Evolutionary conservation across 2,329 filamentous ascomycete species (phyloP), one percentile per base, ranked within the genome.

Genomic region (Keithomyces neogunnii): DNA sequence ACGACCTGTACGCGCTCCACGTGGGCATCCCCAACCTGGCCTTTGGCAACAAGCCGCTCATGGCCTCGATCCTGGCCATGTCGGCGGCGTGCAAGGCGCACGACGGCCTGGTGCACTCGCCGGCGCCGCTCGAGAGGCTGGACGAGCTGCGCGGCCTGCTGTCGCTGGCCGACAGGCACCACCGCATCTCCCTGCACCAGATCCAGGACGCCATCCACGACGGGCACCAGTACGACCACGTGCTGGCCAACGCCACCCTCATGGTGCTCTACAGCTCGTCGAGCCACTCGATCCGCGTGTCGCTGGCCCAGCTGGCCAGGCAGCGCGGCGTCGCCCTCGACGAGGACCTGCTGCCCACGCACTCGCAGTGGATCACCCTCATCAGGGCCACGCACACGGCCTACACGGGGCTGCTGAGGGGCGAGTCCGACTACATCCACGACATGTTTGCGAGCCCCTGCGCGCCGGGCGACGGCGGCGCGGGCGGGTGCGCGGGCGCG

Each of bases 1-100:
- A 67, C 1, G 71, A 73, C 45, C 59, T 68, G 11, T 70, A 71
- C 39, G 65, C 70, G 1, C 53, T 74, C 1, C 65, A 69, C 9
- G 62, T 73, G 5, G 68, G 70, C 1, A 67, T 74, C 31, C 71
- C 71, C 0, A 72, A 67, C 19, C 58, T 74, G 0, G 72, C 71
- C 0, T 68, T 72, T 45, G 57, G 60, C 5, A 68, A 65, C 52
- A 64, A 62, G 9, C 62, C 66, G 1, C 63, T 74, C 2, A 72
- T 73, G 69, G 64, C 61, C 38, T 73, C 71, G 0, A 61, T 74
- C 4, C 58, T 74, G 0, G 69, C 71, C 2, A 57, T 74, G 2
- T 66, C 71, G 0, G 71, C 70, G 2, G 63, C 67, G 1, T 70
- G 69, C 53, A 68, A 69, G 53, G 70, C 64, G 10, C 62, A 66